A percentile compares a stretch with the other conserved stretches of the same genome.
phyloP scores from a whole-genome alignment of 495 filamentous ascomycete genomes.

The Xylaria acuta region DNA sequence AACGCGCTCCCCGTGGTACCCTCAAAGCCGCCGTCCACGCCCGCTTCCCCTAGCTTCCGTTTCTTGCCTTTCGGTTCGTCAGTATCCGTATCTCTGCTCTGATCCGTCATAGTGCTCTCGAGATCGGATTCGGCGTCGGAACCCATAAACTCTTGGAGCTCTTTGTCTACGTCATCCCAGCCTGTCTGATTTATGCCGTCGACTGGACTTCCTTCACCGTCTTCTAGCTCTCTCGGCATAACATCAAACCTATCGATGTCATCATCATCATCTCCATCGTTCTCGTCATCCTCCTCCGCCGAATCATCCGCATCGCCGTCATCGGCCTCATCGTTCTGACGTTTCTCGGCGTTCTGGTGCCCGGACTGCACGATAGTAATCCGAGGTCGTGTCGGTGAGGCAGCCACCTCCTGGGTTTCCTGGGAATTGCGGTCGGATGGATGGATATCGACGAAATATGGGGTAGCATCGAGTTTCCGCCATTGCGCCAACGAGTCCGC shows the following conservation, averaged over 20 bases:
- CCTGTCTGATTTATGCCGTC: conserved; percentile 61
- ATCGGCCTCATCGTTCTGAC: conserved; percentile 39
- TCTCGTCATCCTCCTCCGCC: conserved; percentile 26
- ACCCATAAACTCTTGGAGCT: conserved; percentile 77
- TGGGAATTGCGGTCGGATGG: conserved; percentile 61
- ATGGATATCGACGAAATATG: conserved; percentile 72
- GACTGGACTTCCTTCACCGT: conserved; percentile 59
- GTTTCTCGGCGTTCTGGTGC: conserved; percentile 30
- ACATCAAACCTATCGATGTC: conserved; percentile 41
- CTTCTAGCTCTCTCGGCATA: conserved; percentile 53
- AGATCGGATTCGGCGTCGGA: conserved; percentile 61
- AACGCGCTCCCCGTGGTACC: conserved; percentile 35
- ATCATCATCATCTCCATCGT: conserved; percentile 47
- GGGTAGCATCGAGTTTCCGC: conserved; percentile 73
- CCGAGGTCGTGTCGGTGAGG: conserved; percentile 47
- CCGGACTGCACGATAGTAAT: conserved; percentile 48
- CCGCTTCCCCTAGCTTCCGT: conserved; percentile 41
- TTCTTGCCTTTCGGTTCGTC: conserved; percentile 38
- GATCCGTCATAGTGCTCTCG: conserved; percentile 42
- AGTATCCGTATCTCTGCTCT: conserved; percentile 35
- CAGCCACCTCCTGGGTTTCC: conserved; percentile 38
- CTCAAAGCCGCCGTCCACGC: conserved; percentile 43
- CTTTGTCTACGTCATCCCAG: conserved; percentile 70
- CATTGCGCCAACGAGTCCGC: conserved; percentile 80
- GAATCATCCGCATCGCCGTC: conserved; percentile 42